phyloP scores from a whole-genome alignment of 2,329 filamentous ascomycete genomes.

The Cladosporium sp. region DNA sequence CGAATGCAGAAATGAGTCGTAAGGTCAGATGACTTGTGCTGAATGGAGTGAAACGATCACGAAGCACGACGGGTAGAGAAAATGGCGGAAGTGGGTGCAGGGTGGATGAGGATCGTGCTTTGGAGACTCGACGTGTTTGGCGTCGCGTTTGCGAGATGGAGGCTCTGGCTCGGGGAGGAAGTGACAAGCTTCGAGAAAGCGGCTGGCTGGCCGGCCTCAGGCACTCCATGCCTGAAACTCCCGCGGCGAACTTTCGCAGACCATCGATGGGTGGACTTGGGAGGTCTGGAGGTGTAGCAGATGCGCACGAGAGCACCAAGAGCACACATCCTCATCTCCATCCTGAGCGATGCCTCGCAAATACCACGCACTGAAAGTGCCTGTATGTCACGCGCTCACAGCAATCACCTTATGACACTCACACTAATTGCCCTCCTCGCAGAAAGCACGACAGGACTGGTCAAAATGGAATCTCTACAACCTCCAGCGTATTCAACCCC shows the following conservation, averaged over 20 bases:
- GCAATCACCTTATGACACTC: too few species aligned
- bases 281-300: not conserved
- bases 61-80: too few species aligned
- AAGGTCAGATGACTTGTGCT: too few species aligned
- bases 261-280: not conserved
- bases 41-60: too few species aligned
- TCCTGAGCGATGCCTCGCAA: constrained; percentile 35
- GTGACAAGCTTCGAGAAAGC: too few species aligned
- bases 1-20: not conserved
- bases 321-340: not conserved
- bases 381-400: constrained; percentile 6
- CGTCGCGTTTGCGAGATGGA: not conserved
- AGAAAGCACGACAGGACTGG: constrained; percentile 96
- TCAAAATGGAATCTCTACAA: constrained; percentile 98
- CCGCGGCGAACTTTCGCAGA: not conserved
- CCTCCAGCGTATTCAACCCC: constrained; percentile 54
- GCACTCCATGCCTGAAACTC: not conserved
- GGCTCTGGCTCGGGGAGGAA: too few species aligned
- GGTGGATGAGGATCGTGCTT: not conserved
- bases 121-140: constrained; percentile 4
- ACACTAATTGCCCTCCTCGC: constrained; percentile 14
- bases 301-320: constrained; percentile 1
- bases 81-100: too few species aligned
- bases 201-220: not conserved
- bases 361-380: constrained; percentile 60